Percentiles rank a stretch among this genome's conserved stretches.
Evolutionary conservation across 305 asterid species (phyloP).

Genomic region (Fraxinus sp.): DNA sequence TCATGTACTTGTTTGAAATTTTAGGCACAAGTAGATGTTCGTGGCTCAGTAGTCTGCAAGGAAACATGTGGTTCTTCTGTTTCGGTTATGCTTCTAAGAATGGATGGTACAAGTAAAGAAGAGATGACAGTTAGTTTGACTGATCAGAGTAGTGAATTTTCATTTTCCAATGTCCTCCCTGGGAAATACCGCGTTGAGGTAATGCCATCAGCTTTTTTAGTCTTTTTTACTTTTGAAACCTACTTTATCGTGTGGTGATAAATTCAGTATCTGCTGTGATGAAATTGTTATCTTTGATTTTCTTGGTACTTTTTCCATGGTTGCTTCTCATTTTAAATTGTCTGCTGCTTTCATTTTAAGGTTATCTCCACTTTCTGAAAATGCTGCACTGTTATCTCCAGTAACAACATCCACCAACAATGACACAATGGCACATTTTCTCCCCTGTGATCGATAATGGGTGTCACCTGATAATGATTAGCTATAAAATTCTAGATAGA

Average conservation of each 20-base stretch:
- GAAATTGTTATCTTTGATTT: conserved; percentile 3
- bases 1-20: conserved; percentile 20
- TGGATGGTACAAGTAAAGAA: conserved; percentile 59
- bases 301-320: neutral
- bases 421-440: neutral
- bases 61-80: conserved; percentile 76
- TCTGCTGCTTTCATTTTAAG: conserved; percentile 6
- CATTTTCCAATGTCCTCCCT: conserved; percentile 76
- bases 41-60: conserved; percentile 82
- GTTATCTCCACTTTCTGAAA: conserved; percentile 15
- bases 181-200: conserved; percentile 95
- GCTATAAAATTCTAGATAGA: conserved; percentile 15
- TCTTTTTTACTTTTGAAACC: conserved; percentile 11
- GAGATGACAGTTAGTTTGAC: conserved; percentile 53
- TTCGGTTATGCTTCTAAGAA: conserved; percentile 62
- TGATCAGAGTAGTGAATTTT: conserved; percentile 60
- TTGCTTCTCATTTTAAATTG: neutral
- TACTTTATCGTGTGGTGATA: neutral
- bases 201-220: conserved; percentile 31
- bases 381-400: conserved; percentile 1
- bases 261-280: conserved; percentile 8
- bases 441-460: conserved; percentile 5
- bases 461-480: conserved; percentile 13
- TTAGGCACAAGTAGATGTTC: conserved; percentile 83
- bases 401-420: conserved; percentile 5